Evolutionary conservation across 768 basidiomycete species (phyloP).

Genomic region (Phylloporus rhodoxanthus): DNA sequence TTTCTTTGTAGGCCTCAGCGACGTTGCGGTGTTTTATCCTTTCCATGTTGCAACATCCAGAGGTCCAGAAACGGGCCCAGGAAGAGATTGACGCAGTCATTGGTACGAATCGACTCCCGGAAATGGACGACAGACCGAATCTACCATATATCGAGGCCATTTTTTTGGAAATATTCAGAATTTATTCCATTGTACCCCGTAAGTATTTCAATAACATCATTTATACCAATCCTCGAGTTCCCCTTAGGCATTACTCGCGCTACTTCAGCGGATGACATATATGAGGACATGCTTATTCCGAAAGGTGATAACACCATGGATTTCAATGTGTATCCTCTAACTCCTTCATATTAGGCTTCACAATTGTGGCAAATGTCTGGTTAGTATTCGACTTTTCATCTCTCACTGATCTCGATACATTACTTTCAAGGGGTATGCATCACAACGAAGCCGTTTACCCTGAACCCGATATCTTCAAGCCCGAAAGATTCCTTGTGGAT

Average conservation of each 20-base stretch:
- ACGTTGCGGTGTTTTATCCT: too few species aligned
- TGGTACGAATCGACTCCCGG: too few species aligned
- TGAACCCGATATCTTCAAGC: neutral
- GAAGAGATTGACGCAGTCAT: too few species aligned
- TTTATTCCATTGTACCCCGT: slow-evolving; percentile 23
- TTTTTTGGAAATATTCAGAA: too few species aligned
- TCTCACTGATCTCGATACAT: neutral
- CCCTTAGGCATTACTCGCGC: slow-evolving; percentile 7
- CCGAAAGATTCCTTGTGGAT: neutral
- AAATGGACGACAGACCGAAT: too few species aligned
- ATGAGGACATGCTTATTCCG: neutral
- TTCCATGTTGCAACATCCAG: too few species aligned
- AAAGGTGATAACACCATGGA: neutral
- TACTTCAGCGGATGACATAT: neutral
- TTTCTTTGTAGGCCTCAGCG: slow-evolving; percentile 3
- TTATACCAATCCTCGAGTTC: neutral
- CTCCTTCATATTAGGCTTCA: neutral
- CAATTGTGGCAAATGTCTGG: neutral
- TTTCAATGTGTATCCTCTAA: neutral
- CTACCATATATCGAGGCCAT: too few species aligned
- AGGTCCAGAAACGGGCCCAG: too few species aligned
- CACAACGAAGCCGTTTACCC: neutral
- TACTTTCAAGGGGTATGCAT: neutral
- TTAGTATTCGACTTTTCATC: neutral
- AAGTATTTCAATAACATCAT: neutral